These are phyloP conservation scores for Phytophthora sansomeana DNA, from an alignment of 352 stramenopile genomes.

Conservation along the genomic window DNA sequence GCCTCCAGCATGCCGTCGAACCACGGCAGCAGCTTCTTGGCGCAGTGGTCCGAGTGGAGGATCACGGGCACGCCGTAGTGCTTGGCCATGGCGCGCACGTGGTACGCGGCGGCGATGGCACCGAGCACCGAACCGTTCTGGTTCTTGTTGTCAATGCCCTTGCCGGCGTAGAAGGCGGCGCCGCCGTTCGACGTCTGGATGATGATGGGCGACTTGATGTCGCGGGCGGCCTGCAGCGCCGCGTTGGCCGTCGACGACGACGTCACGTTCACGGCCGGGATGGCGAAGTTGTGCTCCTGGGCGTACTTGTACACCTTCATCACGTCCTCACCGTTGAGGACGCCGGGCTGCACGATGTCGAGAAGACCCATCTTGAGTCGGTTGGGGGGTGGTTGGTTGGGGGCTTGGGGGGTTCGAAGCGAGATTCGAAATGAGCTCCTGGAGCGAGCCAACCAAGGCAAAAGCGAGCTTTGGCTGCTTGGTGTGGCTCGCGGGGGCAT, in stretches of 20 bases:
- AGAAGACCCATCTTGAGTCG: conserved; percentile 76
- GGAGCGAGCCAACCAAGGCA: too few relatives aligned
- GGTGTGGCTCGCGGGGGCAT: too few relatives aligned
- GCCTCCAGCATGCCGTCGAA: conserved; percentile 97
- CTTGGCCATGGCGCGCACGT: conserved; percentile 96
- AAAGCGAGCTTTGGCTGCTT: too few relatives aligned
- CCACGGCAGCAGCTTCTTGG: conserved; percentile 98
- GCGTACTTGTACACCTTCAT: conserved; percentile 94
- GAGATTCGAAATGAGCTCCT: conserved; percentile 45
- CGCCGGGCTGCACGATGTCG: conserved; percentile 85
- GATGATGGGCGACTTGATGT: conserved; percentile 98
- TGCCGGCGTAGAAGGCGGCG: conserved; percentile 97
- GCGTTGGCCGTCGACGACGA: conserved; percentile 97
- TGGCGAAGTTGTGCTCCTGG: conserved; percentile 96
- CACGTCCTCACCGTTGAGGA: conserved; percentile 90
- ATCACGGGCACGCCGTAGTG: conserved; percentile 98
- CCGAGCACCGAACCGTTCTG: conserved; percentile 80
- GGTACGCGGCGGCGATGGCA: conserved; percentile 93
- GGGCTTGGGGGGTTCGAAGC: conserved; percentile 35
- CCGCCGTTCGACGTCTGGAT: conserved; percentile 99
- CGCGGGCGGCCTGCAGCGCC: conserved; percentile 96
- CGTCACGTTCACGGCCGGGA: conserved; percentile 98
- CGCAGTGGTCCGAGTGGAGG: conserved; percentile 99
- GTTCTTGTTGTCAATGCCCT: conserved; percentile 96
- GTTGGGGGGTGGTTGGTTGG: not conserved